A percentile compares a stretch with the other conserved stretches of the same genome.
phyloP scores from a whole-genome alignment of 2,329 filamentous ascomycete species.

The Pseudocercospora musae region DNA sequence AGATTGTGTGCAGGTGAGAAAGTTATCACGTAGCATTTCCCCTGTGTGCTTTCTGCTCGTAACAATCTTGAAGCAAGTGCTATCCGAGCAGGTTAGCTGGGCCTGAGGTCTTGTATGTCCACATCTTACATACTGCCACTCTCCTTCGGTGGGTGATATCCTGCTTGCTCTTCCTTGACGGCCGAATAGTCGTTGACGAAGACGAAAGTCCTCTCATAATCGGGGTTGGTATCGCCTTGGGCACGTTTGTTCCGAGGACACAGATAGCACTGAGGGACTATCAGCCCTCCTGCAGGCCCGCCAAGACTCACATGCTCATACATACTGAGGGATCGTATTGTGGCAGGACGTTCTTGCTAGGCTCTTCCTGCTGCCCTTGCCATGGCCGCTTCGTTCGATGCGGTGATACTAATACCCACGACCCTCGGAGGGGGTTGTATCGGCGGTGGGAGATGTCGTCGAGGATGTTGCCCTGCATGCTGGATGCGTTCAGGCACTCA shows the following conservation, averaged over 20 bases:
- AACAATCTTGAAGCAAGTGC: slow-evolving; percentile 74
- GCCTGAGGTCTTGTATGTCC: background rate
- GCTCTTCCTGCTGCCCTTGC: slow-evolving; percentile 63
- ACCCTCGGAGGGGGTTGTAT: slow-evolving; percentile 86
- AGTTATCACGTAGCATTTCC: slow-evolving; percentile 94
- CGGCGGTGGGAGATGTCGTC: slow-evolving; percentile 96
- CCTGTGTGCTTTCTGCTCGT: slow-evolving; percentile 79
- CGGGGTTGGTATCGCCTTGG: slow-evolving; percentile 79
- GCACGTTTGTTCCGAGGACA: slow-evolving; percentile 90
- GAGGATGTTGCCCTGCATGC: slow-evolving; percentile 56
- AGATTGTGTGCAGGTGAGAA: slow-evolving; percentile 89
- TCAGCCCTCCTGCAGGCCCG: slow-evolving; percentile 13
- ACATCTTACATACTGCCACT: slow-evolving; percentile 44
- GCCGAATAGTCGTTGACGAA: slow-evolving; percentile 98
- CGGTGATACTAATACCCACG: slow-evolving; percentile 91
- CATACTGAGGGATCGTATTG: slow-evolving; percentile 68
- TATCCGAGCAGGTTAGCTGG: slow-evolving; percentile 33
- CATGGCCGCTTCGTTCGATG: slow-evolving; percentile 96
- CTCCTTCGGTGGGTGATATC: slow-evolving; percentile 60
- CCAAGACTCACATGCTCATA: slow-evolving; percentile 4
- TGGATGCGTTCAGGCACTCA: slow-evolving; percentile 15
- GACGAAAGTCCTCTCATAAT: slow-evolving; percentile 82
- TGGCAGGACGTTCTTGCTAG: slow-evolving; percentile 55
- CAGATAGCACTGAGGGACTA: slow-evolving; percentile 70
- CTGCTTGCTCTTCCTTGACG: slow-evolving; percentile 86